Conservation (phyloP, 345 rosid genomes). For the Bruguiera sexangula region DNA sequence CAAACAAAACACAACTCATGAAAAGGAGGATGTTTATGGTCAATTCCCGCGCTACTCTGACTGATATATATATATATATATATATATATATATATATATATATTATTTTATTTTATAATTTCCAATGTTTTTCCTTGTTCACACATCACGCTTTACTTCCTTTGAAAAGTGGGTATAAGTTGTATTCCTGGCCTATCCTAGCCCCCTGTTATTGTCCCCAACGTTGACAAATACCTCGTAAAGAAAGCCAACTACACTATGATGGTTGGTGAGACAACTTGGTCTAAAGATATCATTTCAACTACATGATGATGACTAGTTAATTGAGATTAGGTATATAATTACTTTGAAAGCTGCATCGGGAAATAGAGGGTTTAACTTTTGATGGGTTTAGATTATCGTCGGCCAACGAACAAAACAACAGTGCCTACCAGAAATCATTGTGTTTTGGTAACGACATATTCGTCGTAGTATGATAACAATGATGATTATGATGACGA, state of each 20-base stretch:
- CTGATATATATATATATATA: neutral
- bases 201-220: neutral
- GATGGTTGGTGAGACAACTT: slow-evolving; percentile 27
- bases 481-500: slow-evolving; percentile 13
- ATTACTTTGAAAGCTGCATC: slow-evolving; percentile 11
- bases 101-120: neutral
- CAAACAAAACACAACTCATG: neutral
- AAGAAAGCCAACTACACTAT: neutral
- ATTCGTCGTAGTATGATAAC: slow-evolving; percentile 17
- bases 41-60: slow-evolving; percentile 38
- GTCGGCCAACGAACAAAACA: slow-evolving; percentile 17
- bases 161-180: neutral
- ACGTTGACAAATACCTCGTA: neutral
- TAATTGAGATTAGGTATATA: neutral
- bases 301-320: neutral
- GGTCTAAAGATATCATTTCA: slow-evolving; percentile 10
- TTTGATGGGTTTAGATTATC: slow-evolving; percentile 10
- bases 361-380: too few relatives aligned
- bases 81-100: too few relatives aligned
- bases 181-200: too few relatives aligned
- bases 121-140: slow-evolving; percentile 22
- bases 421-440: slow-evolving; percentile 9
- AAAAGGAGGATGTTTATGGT: slow-evolving; percentile 22
- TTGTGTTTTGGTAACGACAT: slow-evolving; percentile 33
- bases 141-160: slow-evolving; percentile 14